Percentiles rank a stretch among this genome's conserved stretches.
Evolutionary conservation across 345 rosid species (phyloP).

Genomic region (Diplotaxis tenuifolia): DNA sequence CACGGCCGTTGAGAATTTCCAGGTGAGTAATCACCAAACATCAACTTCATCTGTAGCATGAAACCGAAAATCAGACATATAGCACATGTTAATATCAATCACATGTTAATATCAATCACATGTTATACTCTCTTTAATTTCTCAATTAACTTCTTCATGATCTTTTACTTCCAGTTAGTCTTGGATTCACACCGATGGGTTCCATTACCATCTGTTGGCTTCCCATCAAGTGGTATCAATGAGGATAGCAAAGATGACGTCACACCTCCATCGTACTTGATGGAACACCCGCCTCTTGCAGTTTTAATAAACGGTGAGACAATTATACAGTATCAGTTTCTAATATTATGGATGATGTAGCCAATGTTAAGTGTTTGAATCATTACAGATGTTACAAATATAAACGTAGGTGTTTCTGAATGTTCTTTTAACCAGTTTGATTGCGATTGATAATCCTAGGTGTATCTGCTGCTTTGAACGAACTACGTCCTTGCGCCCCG

Average conservation of each 20-base stretch:
- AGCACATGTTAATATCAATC: not conserved
- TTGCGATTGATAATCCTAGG: conserved; percentile 40
- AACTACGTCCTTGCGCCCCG: conserved; percentile 89
- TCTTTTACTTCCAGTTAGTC: conserved; percentile 66
- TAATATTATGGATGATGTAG: not conserved
- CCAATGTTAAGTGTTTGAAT: not conserved
- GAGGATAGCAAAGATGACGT: conserved; percentile 85
- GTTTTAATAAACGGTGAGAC: conserved; percentile 81
- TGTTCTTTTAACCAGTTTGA: not conserved
- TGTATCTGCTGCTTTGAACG: conserved; percentile 91
- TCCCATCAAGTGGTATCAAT: conserved; percentile 51
- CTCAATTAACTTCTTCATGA: conserved; percentile 26
- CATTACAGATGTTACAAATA: not conserved
- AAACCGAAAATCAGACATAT: not conserved
- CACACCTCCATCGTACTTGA: conserved; percentile 85
- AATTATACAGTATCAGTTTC: not conserved
- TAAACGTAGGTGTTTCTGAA: not conserved
- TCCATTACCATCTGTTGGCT: conserved; percentile 87
- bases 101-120: no score
- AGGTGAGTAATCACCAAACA: conserved; percentile 44
- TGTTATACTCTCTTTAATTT: not conserved
- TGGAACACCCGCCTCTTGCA: conserved; percentile 99
- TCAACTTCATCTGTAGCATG: not conserved
- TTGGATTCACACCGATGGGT: conserved; percentile 98
- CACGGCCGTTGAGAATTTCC: conserved; percentile 84